These are phyloP conservation scores for Hordeum vulgare DNA, from an alignment of 176 grass and related monocot species.

Conservation along the genomic window DNA sequence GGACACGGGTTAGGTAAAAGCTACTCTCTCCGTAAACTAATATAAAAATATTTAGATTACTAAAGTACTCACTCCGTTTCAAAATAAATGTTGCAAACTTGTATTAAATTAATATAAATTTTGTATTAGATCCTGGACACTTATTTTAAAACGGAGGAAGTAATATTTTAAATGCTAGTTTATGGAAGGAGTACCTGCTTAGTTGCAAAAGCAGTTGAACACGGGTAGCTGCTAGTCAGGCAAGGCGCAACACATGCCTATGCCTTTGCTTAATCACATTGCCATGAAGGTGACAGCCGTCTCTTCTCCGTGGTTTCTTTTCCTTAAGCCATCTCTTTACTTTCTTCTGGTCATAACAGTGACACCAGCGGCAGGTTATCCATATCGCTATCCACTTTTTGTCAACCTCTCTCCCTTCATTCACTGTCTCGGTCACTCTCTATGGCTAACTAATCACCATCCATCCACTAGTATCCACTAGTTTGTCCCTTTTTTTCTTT, in stretches of 20 bases:
- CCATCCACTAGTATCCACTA: constrained; percentile 18
- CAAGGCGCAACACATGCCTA: background rate
- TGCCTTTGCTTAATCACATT: constrained; percentile 10
- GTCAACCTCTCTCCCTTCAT: background rate
- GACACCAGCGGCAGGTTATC: constrained; percentile 27
- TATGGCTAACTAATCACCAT: background rate
- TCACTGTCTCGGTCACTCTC: background rate
- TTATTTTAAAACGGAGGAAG: too few relatives aligned
- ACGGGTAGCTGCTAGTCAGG: background rate
- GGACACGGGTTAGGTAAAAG: constrained; percentile 15
- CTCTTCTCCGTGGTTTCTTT: background rate
- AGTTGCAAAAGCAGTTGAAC: constrained; percentile 21
- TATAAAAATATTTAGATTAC: too few relatives aligned
- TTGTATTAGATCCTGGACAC: too few relatives aligned
- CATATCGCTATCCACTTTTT: constrained; percentile 9
- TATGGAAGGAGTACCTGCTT: too few relatives aligned
- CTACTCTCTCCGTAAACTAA: too few relatives aligned
- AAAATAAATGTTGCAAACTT: too few relatives aligned
- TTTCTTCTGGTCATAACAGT: background rate
- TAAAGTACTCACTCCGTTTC: too few relatives aligned
- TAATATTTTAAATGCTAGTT: too few relatives aligned
- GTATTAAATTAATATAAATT: too few relatives aligned
- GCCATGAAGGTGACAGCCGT: background rate
- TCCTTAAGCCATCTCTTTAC: background rate
- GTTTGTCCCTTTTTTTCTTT: background rate